Evolutionary conservation across 2,329 filamentous ascomycete genomes (phyloP).

Genomic region (Calonectria pteridis): DNA sequence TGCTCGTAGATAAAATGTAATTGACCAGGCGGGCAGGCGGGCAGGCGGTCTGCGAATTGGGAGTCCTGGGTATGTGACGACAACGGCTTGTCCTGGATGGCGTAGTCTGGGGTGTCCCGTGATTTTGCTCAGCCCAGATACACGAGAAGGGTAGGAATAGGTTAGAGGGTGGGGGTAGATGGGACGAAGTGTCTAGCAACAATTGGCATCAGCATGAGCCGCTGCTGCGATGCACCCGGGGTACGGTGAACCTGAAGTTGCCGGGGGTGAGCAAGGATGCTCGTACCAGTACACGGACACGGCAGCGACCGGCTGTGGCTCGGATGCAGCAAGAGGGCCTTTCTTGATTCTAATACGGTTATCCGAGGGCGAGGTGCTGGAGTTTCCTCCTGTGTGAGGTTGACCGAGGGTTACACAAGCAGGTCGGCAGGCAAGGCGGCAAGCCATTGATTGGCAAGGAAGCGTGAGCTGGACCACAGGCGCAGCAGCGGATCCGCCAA

Average conservation of each 20-base stretch:
- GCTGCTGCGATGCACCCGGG: constrained; percentile 37
- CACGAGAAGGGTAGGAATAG: constrained; percentile 36
- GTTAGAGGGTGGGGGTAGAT: constrained; percentile 44
- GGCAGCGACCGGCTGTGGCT: constrained; percentile 30
- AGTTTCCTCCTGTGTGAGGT: constrained; percentile 33
- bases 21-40: constrained; percentile 17
- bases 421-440: constrained; percentile 35
- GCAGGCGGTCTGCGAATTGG: constrained; percentile 35
- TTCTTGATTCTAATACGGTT: constrained; percentile 32
- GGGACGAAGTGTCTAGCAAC: constrained; percentile 40
- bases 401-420: constrained; percentile 41
- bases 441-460: constrained; percentile 35
- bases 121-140: constrained; percentile 34
- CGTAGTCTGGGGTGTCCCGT: constrained; percentile 34
- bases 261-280: constrained; percentile 40
- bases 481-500: constrained; percentile 28
- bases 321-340: constrained; percentile 31
- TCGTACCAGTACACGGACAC: constrained; percentile 30
- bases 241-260: constrained; percentile 36
- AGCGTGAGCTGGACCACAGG: constrained; percentile 26
- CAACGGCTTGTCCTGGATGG: constrained; percentile 31
- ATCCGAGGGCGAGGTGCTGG: constrained; percentile 31
- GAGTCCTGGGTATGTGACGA: constrained; percentile 31
- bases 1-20: constrained; percentile 14
- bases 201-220: constrained; percentile 41